Percentiles rank a stretch among this genome's conserved stretches.
Evolutionary conservation across 2,329 filamentous ascomycete genomes (phyloP).

Genomic region (Cladosporium sp.): DNA sequence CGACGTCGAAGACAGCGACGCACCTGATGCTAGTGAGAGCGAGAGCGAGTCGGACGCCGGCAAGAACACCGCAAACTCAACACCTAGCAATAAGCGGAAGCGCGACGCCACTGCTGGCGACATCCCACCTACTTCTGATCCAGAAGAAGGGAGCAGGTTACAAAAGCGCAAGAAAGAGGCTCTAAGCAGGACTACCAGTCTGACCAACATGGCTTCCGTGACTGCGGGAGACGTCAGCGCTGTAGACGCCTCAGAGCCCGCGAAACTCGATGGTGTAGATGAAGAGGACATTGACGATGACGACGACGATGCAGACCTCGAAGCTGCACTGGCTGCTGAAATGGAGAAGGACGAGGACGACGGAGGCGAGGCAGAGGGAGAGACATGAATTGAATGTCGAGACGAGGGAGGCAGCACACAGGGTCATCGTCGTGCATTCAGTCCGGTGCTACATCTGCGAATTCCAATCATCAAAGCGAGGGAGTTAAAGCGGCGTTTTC

Average conservation of each 20-base stretch:
- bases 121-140: slow-evolving; percentile 39
- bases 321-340: slow-evolving; percentile 54
- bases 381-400: background rate
- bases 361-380: slow-evolving; percentile 21
- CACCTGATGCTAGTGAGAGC: slow-evolving; percentile 36
- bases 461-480: background rate
- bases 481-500: slow-evolving; percentile 5
- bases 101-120: slow-evolving; percentile 32
- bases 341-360: slow-evolving; percentile 43
- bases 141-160: slow-evolving; percentile 44
- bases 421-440: background rate
- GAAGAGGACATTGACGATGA: slow-evolving; percentile 27
- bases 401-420: background rate
- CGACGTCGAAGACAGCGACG: slow-evolving; percentile 53
- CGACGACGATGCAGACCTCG: slow-evolving; percentile 52
- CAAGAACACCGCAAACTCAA: slow-evolving; percentile 20
- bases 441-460: background rate
- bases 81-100: slow-evolving; percentile 34
- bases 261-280: slow-evolving; percentile 30
- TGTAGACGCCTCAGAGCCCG: slow-evolving; percentile 48
- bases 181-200: slow-evolving; percentile 47
- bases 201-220: slow-evolving; percentile 44
- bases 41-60: slow-evolving; percentile 15
- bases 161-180: slow-evolving; percentile 52
- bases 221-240: slow-evolving; percentile 37